Conservation (phyloP, 495 filamentous ascomycete species). For the Penicillium lividum region DNA sequence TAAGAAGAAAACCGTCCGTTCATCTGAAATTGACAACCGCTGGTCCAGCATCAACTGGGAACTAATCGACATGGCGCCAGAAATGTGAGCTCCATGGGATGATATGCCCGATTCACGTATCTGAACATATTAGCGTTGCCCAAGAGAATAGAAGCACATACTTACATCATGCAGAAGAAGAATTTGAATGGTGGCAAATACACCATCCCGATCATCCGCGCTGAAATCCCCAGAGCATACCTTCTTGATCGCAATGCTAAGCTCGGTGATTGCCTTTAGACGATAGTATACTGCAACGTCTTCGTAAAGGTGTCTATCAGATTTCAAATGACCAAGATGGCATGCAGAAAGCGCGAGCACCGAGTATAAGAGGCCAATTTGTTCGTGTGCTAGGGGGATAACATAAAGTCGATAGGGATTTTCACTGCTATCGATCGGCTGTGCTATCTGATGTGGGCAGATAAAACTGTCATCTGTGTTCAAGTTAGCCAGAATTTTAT, state of each 20-base stretch:
- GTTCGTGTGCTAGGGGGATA: conserved; percentile 36
- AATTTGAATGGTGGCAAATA: conserved; percentile 42
- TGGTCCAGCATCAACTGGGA: conserved; percentile 33
- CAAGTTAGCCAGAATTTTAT: background rate
- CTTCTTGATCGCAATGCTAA: conserved; percentile 31
- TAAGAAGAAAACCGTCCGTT: conserved; percentile 39
- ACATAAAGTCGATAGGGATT: conserved; percentile 43
- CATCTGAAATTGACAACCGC: conserved; percentile 25
- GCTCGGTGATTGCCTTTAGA: conserved; percentile 37
- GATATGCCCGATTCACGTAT: conserved; percentile 41
- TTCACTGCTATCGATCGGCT: conserved; percentile 20
- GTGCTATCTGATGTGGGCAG: conserved; percentile 42
- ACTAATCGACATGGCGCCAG: conserved; percentile 42
- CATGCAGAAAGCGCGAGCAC: conserved; percentile 39
- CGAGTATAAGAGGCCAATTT: conserved; percentile 37
- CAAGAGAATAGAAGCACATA: background rate
- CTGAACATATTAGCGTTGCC: conserved; percentile 16
- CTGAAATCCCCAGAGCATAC: conserved; percentile 28
- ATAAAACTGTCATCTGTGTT: conserved; percentile 34
- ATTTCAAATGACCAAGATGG: conserved; percentile 33
- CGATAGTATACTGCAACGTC: conserved; percentile 37
- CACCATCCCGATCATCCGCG: conserved; percentile 35
- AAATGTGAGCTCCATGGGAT: conserved; percentile 40
- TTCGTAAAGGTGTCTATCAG: conserved; percentile 28
- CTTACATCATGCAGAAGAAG: conserved; percentile 43